Base-by-base conservation (phyloP, 371 early-diverging fungal species). In the Parasitella parasitica region DNA sequence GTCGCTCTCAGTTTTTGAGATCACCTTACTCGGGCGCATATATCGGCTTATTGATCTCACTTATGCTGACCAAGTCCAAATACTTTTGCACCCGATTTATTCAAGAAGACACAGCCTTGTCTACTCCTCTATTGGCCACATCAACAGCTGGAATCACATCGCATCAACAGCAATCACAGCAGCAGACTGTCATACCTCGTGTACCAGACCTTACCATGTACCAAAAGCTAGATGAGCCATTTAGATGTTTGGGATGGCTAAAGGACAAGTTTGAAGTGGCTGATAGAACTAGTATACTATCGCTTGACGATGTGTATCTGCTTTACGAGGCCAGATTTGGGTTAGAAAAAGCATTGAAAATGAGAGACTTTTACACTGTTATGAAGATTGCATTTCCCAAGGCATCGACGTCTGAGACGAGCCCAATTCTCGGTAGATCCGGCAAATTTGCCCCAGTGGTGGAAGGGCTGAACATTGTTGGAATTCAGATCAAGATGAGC, bases 211-310 rank as follows among this genome's bases (percentile, higher is more conserved):
- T 78, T 9, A 69, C 65, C n/a, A 57, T 59, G 4, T 78, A 78
- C 53, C 69, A 72, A 13, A 61, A 76, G 18, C 52, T 78, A 20
- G 77, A 81, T 53, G 78, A 81, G 54, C 81, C 81, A 7, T 80
- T 66, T 51, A 69, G 81, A 38, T 80, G 81, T 59, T 64, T 80
- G 12, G 81, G 81, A 46, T 80, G 81, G 81, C 6, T 80, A n/a
- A 80, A 80, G 46, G 77, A 80, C 49, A 77, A 77, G 38, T 80
- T 80, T 55, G 74, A 80, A 67, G 59, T 69, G n/a, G 65, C 77
- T 0, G 69, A 73, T 41, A 55, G 64, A 36, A 69, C 58, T 9
- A 72, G 72, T 46, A 53, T 72, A 2, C n/a, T 80, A n/a, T 75
- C 76, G 0, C 52, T 80, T 43, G 77, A 75, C 53, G 81, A 80